These are phyloP conservation scores for Botrytis fabae DNA, from an alignment of 2,329 filamentous ascomycete species.

Conservation along the genomic window DNA sequence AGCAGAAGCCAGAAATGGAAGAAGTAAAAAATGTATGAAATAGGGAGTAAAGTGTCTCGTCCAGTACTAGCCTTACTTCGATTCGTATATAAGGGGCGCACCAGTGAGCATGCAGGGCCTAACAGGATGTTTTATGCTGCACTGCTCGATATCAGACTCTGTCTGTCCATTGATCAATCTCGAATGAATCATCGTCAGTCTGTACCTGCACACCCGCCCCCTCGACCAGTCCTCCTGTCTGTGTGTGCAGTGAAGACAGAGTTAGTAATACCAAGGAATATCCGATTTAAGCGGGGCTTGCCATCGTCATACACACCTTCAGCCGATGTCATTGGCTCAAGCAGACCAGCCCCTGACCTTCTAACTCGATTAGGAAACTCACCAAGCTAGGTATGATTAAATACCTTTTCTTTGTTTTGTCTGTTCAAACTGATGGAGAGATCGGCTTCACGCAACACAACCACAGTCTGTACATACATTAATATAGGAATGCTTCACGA, in stretches of 20 bases:
- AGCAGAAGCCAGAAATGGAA: neutral
- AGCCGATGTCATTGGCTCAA: neutral
- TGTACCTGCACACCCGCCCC: too few relatives aligned
- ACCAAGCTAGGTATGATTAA: neutral
- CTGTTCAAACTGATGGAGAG: neutral
- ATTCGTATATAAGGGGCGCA: too few relatives aligned
- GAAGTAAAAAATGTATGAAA: neutral
- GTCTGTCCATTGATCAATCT: too few relatives aligned
- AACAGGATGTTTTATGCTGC: too few relatives aligned
- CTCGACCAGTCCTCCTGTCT: too few relatives aligned
- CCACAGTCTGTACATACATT: neutral
- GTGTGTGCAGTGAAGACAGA: neutral
- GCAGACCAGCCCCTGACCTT: rapidly evolving
- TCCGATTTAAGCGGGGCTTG: neutral
- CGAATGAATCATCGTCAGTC: too few relatives aligned
- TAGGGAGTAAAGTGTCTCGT: too few relatives aligned
- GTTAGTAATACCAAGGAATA: conserved; percentile 3
- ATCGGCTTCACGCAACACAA: neutral
- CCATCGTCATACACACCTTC: neutral
- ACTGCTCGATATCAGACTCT: too few relatives aligned
- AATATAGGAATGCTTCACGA: neutral
- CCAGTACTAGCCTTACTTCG: too few relatives aligned
- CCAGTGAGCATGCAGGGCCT: too few relatives aligned
- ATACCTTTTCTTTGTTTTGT: neutral
- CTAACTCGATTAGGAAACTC: neutral